Evolutionary conservation across 2,329 filamentous ascomycete genomes (phyloP).

Genomic region (Trichoderma simmonsii): DNA sequence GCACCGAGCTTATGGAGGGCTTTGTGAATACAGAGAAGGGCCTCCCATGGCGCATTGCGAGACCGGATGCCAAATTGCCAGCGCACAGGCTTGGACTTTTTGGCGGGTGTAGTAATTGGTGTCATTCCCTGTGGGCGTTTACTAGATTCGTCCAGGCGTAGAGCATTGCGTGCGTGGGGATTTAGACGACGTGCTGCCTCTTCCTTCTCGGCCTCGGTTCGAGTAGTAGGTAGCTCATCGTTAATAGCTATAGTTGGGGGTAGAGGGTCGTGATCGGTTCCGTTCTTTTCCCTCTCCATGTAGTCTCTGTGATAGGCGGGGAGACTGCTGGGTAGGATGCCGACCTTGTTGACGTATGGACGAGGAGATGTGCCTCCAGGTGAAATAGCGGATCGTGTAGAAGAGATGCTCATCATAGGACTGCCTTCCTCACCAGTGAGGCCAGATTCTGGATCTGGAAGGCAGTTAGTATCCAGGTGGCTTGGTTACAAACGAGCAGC

Average conservation of each 20-base stretch:
- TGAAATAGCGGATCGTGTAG: conserved; percentile 52
- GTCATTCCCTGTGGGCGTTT: conserved; percentile 61
- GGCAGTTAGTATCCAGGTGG: conserved; percentile 31
- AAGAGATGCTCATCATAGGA: conserved; percentile 53
- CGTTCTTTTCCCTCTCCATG: conserved; percentile 68
- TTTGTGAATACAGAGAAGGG: conserved; percentile 92
- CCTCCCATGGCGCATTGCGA: conserved; percentile 89
- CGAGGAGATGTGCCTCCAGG: conserved; percentile 47
- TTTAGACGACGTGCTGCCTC: conserved; percentile 78
- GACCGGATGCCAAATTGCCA: conserved; percentile 99
- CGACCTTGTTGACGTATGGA: conserved; percentile 77
- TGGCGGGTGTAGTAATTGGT: conserved; percentile 55
- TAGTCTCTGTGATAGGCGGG: conserved; percentile 88
- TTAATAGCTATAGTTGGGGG: conserved; percentile 42
- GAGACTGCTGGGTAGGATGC: conserved; percentile 85
- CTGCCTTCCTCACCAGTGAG: conserved; percentile 42
- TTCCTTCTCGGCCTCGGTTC: conserved; percentile 72
- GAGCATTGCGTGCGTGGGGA: conserved; percentile 72
- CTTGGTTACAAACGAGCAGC: conserved; percentile 25
- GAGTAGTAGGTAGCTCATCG: conserved; percentile 49
- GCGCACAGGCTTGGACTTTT: conserved; percentile 76
- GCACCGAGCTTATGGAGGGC: conserved; percentile 84
- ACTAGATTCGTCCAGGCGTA: conserved; percentile 63
- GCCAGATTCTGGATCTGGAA: conserved; percentile 30
- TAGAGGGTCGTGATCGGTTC: conserved; percentile 40